Conservation (phyloP, 2,329 filamentous ascomycete species). For the Botrytis deweyae region DNA sequence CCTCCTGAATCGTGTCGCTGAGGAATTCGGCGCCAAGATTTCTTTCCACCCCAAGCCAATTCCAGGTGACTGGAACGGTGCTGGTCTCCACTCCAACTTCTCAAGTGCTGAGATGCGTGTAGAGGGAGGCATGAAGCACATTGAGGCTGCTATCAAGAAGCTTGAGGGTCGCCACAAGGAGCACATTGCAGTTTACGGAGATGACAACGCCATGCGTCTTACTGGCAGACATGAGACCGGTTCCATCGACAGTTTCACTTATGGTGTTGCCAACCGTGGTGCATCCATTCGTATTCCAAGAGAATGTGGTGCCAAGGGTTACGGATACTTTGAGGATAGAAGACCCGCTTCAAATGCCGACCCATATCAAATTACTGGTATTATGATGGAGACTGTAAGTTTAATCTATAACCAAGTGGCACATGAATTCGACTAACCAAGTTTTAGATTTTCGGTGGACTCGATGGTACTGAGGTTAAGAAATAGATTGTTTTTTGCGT, state of each 20-base stretch:
- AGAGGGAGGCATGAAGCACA: conserved; percentile 93
- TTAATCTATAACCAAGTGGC: neutral
- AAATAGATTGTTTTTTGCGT: conserved; percentile 16
- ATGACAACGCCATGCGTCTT: conserved; percentile 92
- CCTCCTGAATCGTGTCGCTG: conserved; percentile 85
- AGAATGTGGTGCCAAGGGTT: conserved; percentile 79
- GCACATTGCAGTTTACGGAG: conserved; percentile 92
- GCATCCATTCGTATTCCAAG: conserved; percentile 91
- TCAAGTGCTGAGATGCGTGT: conserved; percentile 84
- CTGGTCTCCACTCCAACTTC: conserved; percentile 91
- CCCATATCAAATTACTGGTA: conserved; percentile 66
- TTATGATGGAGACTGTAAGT: conserved; percentile 42
- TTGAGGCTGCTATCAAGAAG: conserved; percentile 83
- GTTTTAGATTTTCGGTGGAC: conserved; percentile 36
- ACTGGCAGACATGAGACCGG: conserved; percentile 95
- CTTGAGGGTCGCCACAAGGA: conserved; percentile 74
- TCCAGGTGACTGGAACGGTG: conserved; percentile 94
- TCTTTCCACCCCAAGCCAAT: conserved; percentile 96
- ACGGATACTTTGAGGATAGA: conserved; percentile 90
- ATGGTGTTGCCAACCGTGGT: conserved; percentile 93
- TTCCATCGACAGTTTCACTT: conserved; percentile 88
- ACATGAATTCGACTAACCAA: conserved; percentile 25
- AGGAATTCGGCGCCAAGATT: conserved; percentile 95
- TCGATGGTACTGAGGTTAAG: conserved; percentile 31
- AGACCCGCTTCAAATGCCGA: conserved; percentile 83